Base-by-base conservation (phyloP, 2,329 filamentous ascomycete species). In the Coniochaeta ligniaria region DNA sequence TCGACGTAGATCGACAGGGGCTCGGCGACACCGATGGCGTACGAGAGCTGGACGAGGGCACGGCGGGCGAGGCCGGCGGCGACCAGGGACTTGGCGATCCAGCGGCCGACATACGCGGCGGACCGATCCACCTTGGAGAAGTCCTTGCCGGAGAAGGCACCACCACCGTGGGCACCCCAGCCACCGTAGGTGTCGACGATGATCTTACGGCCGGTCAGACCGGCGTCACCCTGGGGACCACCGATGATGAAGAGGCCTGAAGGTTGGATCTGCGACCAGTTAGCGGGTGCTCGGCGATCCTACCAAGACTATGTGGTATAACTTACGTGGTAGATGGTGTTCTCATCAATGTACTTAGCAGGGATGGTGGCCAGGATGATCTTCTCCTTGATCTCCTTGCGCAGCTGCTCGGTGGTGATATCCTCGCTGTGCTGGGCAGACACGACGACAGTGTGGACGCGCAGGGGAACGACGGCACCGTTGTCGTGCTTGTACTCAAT, bases 101-200 rank as follows among this genome's bases (percentile, higher is more conserved):
- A 99, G 76, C 95, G 92, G 69, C 86, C 93, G 70, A 98, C 88
- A 83, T 99, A 99, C 73, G 95, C 95, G 68, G 95, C 95, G 59
- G 95, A 98, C 72, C 95, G 91, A 77, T 99, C 95, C 80, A 99
- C 95, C 87, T 99, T 99, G 86, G 92, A 97, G 88, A 97, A 99
- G 79, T 99, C 95, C 89, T 99, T 99, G 74, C 95, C 95, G 72
- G 95, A 98, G 90, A 99, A 99, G 78, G 95, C 95, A 89, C 95
- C 95, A 84, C 95, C 95, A 85, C 95, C 95, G 85, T 99, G 95
- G 71, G 95, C 95, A 82, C 95, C 95, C 95, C 95, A 98, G 73
- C 95, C 95, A 83, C 95, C 95, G 83, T 99, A 99, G 78, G 95
- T 98, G 83, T 99, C 95, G 76, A 99, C 95, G 68, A 97, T 88